Conservation (phyloP, 2,329 filamentous ascomycete genomes). For the Hymenoscyphus infarciens region DNA sequence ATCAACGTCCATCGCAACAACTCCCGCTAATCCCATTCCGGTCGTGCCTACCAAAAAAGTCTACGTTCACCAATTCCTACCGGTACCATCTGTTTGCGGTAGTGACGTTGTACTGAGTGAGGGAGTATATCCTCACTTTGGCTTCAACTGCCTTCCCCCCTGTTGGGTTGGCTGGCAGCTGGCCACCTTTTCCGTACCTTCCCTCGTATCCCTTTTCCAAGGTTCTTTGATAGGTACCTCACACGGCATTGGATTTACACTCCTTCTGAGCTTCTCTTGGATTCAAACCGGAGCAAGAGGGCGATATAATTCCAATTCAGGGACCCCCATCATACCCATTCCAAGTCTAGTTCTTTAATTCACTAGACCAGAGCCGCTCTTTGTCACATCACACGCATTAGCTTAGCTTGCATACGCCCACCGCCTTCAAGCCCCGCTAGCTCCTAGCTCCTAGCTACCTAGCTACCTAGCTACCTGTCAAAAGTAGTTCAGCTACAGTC, state of each 20-base stretch:
- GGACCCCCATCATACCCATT: too few species aligned
- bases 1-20: not conserved
- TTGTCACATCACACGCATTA: conserved; percentile 19
- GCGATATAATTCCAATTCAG: too few species aligned
- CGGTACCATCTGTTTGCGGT: not conserved
- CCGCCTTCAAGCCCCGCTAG: conserved; percentile 18
- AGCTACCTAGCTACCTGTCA: not conserved
- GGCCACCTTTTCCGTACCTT: not conserved
- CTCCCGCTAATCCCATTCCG: not conserved
- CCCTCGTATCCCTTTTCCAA: not conserved
- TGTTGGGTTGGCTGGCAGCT: not conserved
- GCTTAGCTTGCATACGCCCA: conserved; percentile 30
- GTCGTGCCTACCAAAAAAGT: too few species aligned
- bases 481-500: conserved; percentile 8
- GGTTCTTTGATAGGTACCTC: not conserved
- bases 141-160: not conserved
- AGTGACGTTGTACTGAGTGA: not conserved
- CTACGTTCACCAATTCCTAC: not conserved
- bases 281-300: not conserved
- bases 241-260: not conserved
- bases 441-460: not conserved
- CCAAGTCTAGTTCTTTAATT: not conserved
- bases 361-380: conserved; percentile 9
- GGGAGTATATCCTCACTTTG: not conserved
- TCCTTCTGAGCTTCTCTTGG: not conserved